Evolutionary conservation across 495 filamentous ascomycete species (phyloP).

Genomic region (Xylaria longipes): DNA sequence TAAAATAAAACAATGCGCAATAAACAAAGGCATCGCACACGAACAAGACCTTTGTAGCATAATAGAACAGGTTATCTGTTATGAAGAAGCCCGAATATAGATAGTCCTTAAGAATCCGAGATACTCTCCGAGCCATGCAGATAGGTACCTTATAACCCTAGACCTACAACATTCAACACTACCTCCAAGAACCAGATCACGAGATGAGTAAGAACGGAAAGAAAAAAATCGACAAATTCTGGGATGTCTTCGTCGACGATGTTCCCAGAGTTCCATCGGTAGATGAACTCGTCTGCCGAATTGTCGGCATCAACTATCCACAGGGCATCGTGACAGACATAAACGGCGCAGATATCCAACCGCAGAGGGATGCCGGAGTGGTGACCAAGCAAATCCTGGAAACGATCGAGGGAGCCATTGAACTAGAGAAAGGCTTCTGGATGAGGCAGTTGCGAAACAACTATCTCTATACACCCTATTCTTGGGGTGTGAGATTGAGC

Average conservation of each 20-base stretch:
- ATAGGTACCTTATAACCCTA: no score
- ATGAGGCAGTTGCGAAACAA: background rate
- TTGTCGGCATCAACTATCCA: background rate
- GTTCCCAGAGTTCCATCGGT: conserved; percentile 12
- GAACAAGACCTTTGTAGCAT: background rate
- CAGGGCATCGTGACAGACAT: conserved; percentile 1
- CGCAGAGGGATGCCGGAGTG: background rate
- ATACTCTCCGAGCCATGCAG: background rate
- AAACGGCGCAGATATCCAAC: background rate
- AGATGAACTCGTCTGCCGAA: conserved; percentile 14
- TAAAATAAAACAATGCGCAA: background rate
- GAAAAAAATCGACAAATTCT: background rate
- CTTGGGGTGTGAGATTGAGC: conserved; percentile 1
- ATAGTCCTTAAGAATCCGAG: background rate
- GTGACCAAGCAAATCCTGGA: background rate
- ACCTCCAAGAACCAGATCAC: background rate
- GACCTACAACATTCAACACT: background rate
- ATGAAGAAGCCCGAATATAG: background rate
- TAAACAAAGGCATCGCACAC: background rate
- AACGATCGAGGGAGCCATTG: background rate
- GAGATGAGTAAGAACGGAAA: background rate
- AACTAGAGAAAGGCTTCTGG: background rate
- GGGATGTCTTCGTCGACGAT: conserved; percentile 4
- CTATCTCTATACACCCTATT: background rate
- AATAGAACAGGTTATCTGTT: background rate